Evolutionary conservation across 2,329 filamentous ascomycete species (phyloP).

Genomic region (Phyllachora maydis): DNA sequence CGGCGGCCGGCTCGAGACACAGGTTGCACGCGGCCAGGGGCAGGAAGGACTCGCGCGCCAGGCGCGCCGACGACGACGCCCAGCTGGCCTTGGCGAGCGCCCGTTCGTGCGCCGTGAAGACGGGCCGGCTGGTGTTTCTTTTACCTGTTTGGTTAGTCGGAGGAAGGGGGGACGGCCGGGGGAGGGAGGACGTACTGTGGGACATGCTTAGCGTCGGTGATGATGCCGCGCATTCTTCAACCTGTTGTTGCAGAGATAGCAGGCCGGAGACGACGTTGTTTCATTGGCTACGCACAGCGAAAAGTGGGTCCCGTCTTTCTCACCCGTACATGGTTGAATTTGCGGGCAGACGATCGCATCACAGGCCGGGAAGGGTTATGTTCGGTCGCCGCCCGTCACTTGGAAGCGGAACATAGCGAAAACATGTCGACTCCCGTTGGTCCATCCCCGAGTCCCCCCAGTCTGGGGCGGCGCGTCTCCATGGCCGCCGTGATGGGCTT

Average conservation of each 20-base stretch:
- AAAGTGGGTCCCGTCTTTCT: too few species aligned
- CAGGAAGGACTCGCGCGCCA: conserved; percentile 79
- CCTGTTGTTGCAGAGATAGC: too few species aligned
- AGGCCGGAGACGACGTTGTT: too few species aligned
- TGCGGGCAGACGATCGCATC: too few species aligned
- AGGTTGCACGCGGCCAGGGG: conserved; percentile 77
- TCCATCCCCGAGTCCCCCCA: too few species aligned
- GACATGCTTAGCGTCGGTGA: conserved; percentile 14
- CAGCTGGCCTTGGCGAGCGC: conserved; percentile 63
- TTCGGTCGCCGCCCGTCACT: too few species aligned
- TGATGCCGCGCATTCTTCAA: too few species aligned
- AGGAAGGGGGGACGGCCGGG: neutral
- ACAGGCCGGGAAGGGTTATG: too few species aligned
- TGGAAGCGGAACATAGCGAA: too few species aligned
- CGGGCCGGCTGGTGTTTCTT: conserved; percentile 75
- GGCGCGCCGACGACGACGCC: conserved; percentile 63
- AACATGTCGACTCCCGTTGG: too few species aligned
- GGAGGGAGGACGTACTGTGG: conserved; percentile 18
- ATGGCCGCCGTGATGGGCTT: conserved; percentile 59
- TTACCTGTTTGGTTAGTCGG: conserved; percentile 30
- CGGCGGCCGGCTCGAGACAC: conserved; percentile 61
- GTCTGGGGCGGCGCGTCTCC: conserved; percentile 47
- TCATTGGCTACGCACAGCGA: too few species aligned
- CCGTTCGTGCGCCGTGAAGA: conserved; percentile 88
- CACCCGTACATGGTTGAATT: too few species aligned